Percentiles rank a stretch among this genome's conserved stretches.
These are phyloP conservation scores for Helicocarpus griseus DNA, from an alignment of 2,329 filamentous ascomycete genomes.

Conservation along the genomic window DNA sequence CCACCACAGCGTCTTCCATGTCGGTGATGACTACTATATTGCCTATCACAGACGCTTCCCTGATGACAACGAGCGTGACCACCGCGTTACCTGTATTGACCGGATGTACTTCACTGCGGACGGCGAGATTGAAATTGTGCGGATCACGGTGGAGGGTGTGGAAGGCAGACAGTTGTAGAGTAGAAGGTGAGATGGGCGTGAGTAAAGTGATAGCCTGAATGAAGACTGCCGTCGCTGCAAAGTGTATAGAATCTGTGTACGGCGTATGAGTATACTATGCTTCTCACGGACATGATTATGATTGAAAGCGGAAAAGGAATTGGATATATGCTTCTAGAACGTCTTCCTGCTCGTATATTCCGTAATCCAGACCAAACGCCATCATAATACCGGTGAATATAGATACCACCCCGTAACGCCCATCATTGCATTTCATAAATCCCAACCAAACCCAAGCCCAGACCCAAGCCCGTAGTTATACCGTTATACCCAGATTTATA, in stretches of 20 bases:
- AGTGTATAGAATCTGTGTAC: neutral
- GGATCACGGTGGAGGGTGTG: constrained; percentile 27
- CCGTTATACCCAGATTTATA: neutral
- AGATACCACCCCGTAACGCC: neutral
- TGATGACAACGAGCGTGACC: constrained; percentile 36
- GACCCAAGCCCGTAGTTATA: no score
- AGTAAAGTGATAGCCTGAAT: neutral
- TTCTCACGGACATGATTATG: no score
- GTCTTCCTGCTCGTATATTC: no score
- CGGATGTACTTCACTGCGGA: constrained; percentile 39
- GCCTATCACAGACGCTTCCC: constrained; percentile 40
- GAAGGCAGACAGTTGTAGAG: constrained; percentile 11
- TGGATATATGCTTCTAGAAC: no score
- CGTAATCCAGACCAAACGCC: no score
- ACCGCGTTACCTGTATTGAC: constrained; percentile 41
- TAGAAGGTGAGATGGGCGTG: neutral
- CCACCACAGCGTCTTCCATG: constrained; percentile 34
- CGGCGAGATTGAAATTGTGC: constrained; percentile 35
- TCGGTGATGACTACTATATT: constrained; percentile 36
- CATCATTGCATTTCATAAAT: no score
- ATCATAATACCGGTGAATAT: no score
- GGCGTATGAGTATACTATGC: no score
- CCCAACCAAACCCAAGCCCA: no score
- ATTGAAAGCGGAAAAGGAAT: no score
- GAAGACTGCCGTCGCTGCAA: no score